These are phyloP conservation scores for Daldinia eschscholtzii DNA, from an alignment of 2,329 filamentous ascomycete species.

Conservation along the genomic window DNA sequence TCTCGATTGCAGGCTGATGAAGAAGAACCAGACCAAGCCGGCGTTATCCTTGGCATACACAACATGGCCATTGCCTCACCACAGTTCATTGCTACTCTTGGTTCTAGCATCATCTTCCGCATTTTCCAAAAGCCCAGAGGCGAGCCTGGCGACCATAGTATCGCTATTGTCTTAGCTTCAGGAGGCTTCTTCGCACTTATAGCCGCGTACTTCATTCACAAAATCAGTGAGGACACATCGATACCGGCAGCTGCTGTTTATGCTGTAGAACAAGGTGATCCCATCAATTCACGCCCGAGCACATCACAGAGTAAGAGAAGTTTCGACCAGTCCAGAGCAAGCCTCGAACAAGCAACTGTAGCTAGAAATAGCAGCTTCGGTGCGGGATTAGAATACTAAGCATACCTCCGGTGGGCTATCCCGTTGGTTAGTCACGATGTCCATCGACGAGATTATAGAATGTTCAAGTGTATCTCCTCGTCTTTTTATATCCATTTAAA, in stretches of 20 bases:
- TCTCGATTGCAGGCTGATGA: constrained; percentile 63
- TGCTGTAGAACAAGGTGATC: constrained; percentile 60
- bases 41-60: constrained; percentile 93
- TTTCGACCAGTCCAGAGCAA: constrained; percentile 58
- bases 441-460: constrained; percentile 10
- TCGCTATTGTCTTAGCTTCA: constrained; percentile 86
- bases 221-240: constrained; percentile 72
- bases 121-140: constrained; percentile 89
- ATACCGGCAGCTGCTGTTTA: constrained; percentile 56
- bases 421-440: neutral
- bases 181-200: constrained; percentile 83
- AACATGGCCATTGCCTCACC: constrained; percentile 94
- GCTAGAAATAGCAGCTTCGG: constrained; percentile 64
- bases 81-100: constrained; percentile 89
- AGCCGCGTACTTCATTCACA: constrained; percentile 78
- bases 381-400: constrained; percentile 62
- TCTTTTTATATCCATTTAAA: constrained; percentile 3
- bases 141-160: constrained; percentile 84
- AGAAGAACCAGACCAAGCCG: constrained; percentile 79
- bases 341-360: constrained; percentile 60
- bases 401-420: constrained; percentile 18
- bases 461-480: neutral
- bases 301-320: constrained; percentile 56
- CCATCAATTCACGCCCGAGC: constrained; percentile 46
- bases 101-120: constrained; percentile 86